A percentile compares a stretch with the other conserved stretches of the same genome.
These are phyloP conservation scores for Pseudogymnoascus sp. DNA, from an alignment of 2,329 filamentous ascomycete genomes.

Conservation along the genomic window DNA sequence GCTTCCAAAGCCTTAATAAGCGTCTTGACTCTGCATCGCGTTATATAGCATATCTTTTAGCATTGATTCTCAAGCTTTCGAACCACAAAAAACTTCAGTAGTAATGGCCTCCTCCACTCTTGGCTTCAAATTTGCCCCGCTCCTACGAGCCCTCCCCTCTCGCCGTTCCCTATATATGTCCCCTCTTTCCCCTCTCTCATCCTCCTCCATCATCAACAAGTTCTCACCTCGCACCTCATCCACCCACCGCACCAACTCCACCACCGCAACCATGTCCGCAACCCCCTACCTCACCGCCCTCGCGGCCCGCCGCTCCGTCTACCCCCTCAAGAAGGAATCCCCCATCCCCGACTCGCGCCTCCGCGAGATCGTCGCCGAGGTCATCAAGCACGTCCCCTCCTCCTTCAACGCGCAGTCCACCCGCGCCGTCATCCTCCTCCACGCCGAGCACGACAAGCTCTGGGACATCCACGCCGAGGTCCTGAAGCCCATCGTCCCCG, in stretches of 20 bases:
- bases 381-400: conserved; percentile 62
- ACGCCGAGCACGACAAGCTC: conserved; percentile 76
- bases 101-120: not conserved
- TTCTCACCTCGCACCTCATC: not conserved
- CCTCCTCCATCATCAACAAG: not conserved
- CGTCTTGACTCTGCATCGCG: not conserved
- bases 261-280: conserved; percentile 33
- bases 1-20: not conserved
- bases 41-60: not conserved
- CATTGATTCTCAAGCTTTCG: not conserved
- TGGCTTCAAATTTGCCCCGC: not conserved
- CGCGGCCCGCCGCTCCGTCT: conserved; percentile 60
- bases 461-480: conserved; percentile 66
- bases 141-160: not conserved
- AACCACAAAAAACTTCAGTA: not conserved
- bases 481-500: conserved; percentile 60
- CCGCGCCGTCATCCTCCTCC: conserved; percentile 68
- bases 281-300: conserved; percentile 48
- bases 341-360: conserved; percentile 50
- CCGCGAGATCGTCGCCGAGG: conserved; percentile 54
- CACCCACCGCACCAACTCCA: not conserved
- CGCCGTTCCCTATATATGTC: not conserved
- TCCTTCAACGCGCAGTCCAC: conserved; percentile 87
- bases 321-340: conserved; percentile 57
- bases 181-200: not conserved